These are phyloP conservation scores for Pseudogymnoascus sp. DNA, from an alignment of 2,329 filamentous ascomycete species.

Conservation along the genomic window DNA sequence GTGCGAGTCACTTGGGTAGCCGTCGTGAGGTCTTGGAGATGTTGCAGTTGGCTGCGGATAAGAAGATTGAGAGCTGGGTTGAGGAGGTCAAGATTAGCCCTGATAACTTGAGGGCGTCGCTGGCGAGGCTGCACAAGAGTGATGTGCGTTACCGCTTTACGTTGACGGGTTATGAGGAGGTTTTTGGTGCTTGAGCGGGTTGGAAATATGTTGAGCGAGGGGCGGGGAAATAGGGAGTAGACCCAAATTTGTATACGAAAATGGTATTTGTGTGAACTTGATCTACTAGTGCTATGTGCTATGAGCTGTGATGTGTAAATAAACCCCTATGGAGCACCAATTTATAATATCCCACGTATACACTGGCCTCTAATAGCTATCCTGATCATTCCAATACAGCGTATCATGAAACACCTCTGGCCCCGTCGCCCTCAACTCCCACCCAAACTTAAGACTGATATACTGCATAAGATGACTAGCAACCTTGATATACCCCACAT, in stretches of 20 bases:
- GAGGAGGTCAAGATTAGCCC: slow-evolving; percentile 66
- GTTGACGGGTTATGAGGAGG: slow-evolving; percentile 59
- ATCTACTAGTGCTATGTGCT: no score
- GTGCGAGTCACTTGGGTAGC: slow-evolving; percentile 62
- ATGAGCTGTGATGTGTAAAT: no score
- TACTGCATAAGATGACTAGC: slow-evolving; percentile 52
- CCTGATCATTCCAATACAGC: slow-evolving; percentile 44
- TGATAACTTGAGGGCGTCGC: slow-evolving; percentile 58
- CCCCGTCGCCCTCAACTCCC: slow-evolving; percentile 46
- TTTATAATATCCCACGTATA: neutral
- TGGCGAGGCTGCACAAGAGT: slow-evolving; percentile 61
- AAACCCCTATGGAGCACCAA: neutral
- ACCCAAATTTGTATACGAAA: neutral
- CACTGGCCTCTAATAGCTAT: slow-evolving; percentile 30
- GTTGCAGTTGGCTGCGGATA: slow-evolving; percentile 62
- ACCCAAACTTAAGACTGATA: slow-evolving; percentile 46
- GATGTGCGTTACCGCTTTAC: slow-evolving; percentile 68
- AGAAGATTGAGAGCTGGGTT: slow-evolving; percentile 62
- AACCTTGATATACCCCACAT: slow-evolving; percentile 52
- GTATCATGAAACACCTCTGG: slow-evolving; percentile 44
- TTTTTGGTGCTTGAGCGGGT: slow-evolving; percentile 36
- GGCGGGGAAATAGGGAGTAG: slow-evolving; percentile 1
- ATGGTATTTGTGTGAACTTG: neutral
- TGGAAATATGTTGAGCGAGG: neutral
- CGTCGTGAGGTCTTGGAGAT: slow-evolving; percentile 63